phyloP scores from a whole-genome alignment of 495 filamentous ascomycete genomes.

The Physcia stellaris region DNA sequence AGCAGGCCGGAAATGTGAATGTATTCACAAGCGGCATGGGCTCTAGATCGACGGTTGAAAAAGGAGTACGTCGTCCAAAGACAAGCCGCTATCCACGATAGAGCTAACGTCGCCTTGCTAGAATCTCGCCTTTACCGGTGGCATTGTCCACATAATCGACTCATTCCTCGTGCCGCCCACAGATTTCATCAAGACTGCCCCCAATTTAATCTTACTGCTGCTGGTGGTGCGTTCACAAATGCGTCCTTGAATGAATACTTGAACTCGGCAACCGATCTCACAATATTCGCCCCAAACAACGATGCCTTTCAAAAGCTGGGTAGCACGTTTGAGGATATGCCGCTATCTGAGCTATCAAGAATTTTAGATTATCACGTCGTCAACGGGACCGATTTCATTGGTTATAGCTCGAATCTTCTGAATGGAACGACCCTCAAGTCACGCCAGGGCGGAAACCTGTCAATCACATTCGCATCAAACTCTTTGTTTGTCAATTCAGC shows the following conservation, averaged over 20 bases:
- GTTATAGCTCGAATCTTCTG: constrained; percentile 32
- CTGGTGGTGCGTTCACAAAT: constrained; percentile 11
- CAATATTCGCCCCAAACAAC: constrained; percentile 15
- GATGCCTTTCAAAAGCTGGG: constrained; percentile 24
- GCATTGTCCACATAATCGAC: constrained; percentile 20
- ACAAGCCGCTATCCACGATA: too few relatives aligned
- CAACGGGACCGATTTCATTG: constrained; percentile 30
- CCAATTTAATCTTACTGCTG: constrained; percentile 16
- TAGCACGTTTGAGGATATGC: constrained; percentile 36
- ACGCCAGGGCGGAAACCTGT: constrained; percentile 21
- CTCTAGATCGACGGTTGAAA: constrained; percentile 10
- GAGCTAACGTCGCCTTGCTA: too few relatives aligned
- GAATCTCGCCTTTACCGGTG: constrained; percentile 12
- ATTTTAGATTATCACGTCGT: constrained; percentile 15
- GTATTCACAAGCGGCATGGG: constrained; percentile 13
- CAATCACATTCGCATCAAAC: constrained; percentile 21
- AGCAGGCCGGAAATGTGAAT: constrained; percentile 15
- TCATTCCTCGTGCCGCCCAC: constrained; percentile 15
- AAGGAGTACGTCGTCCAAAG: too few relatives aligned
- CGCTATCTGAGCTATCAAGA: constrained; percentile 29
- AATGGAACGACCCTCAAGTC: constrained; percentile 33
- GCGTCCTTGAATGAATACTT: constrained; percentile 7
- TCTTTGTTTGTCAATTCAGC: constrained; percentile 42
- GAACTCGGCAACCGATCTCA: constrained; percentile 7
- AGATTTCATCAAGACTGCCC: constrained; percentile 6